A percentile compares a stretch with the other conserved stretches of the same genome.
phyloP scores from a whole-genome alignment of 352 stramenopile species.

The Phytophthora quininea region DNA sequence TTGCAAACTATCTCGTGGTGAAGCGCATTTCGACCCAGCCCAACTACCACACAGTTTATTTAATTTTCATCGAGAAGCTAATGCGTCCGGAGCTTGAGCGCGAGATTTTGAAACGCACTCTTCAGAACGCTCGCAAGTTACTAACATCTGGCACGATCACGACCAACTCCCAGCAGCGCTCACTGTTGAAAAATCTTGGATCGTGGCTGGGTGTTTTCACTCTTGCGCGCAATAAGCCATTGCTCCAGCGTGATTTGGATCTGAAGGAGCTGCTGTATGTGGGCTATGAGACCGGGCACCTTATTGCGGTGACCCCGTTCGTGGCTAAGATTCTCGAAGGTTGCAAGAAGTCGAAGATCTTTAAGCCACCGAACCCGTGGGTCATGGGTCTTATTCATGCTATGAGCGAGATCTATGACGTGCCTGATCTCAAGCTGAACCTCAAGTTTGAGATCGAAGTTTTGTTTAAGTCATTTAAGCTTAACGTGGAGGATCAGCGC shows the following conservation, averaged over 20 bases:
- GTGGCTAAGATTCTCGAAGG: slow-evolving; percentile 99
- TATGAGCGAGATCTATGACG: slow-evolving; percentile 97
- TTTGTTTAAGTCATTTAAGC: slow-evolving; percentile 98
- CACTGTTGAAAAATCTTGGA: slow-evolving; percentile 98
- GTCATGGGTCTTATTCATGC: slow-evolving; percentile 99
- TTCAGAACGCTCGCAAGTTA: slow-evolving; percentile 96
- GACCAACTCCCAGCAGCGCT: slow-evolving; percentile 97
- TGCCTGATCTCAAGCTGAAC: slow-evolving; percentile 99
- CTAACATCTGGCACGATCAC: slow-evolving; percentile 98
- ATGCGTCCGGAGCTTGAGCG: slow-evolving; percentile 92
- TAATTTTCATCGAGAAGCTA: slow-evolving; percentile 98
- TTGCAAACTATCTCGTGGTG: slow-evolving; percentile 99
- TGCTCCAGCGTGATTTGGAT: slow-evolving; percentile 98
- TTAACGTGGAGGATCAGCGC: slow-evolving; percentile 97
- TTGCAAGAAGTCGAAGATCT: slow-evolving; percentile 97
- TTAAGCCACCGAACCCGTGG: slow-evolving; percentile 99
- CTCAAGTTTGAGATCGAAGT: slow-evolving; percentile 99
- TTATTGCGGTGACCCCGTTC: slow-evolving; percentile 98
- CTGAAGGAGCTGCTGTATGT: slow-evolving; percentile 98
- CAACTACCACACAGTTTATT: slow-evolving; percentile 98
- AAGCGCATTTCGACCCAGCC: slow-evolving; percentile 99
- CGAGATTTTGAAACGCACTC: slow-evolving; percentile 95
- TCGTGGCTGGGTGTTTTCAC: slow-evolving; percentile 99
- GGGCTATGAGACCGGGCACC: slow-evolving; percentile 94
- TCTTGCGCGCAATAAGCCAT: slow-evolving; percentile 96